A percentile compares a stretch with the other conserved stretches of the same genome.
Evolutionary conservation across 1,139 yeast species (phyloP).

Genomic region (Pichia sp.): DNA sequence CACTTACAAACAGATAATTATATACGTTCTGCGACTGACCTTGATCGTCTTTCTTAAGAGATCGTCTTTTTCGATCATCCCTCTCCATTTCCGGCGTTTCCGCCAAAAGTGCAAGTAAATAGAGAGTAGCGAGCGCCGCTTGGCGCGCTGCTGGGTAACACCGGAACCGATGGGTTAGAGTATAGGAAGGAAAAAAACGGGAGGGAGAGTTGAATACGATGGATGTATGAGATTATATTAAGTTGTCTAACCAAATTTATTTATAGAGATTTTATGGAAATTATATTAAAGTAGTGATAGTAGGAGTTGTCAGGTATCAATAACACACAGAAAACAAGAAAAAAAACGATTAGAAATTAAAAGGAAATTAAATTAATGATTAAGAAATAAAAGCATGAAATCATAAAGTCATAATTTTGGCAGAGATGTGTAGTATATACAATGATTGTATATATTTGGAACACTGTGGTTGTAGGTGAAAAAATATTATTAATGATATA

Average conservation of each 20-base stretch:
- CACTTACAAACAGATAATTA: background rate
- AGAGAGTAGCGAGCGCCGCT: background rate
- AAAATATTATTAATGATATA: slow-evolving; percentile 1
- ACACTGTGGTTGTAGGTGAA: background rate
- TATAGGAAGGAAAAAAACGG: background rate
- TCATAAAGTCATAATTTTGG: slow-evolving; percentile 2
- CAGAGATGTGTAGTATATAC: background rate
- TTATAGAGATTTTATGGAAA: background rate
- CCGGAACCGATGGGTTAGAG: background rate
- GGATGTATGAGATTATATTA: background rate
- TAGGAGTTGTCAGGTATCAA: slow-evolving; percentile 2
- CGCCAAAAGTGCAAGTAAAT: background rate
- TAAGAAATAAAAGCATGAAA: slow-evolving; percentile 3
- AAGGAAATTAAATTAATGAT: slow-evolving; percentile 3
- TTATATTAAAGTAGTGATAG: background rate
- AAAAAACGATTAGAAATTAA: background rate
- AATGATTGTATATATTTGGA: background rate
- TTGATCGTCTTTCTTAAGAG: too few relatives aligned
- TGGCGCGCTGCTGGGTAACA: background rate
- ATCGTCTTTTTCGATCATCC: background rate
- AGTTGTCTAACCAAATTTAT: background rate
- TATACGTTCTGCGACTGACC: too few relatives aligned
- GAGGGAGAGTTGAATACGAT: background rate
- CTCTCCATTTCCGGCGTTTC: background rate
- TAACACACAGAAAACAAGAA: slow-evolving; percentile 3